phyloP scores from a whole-genome alignment of 2,329 filamentous ascomycete species.

The Verticillium isaacii region DNA sequence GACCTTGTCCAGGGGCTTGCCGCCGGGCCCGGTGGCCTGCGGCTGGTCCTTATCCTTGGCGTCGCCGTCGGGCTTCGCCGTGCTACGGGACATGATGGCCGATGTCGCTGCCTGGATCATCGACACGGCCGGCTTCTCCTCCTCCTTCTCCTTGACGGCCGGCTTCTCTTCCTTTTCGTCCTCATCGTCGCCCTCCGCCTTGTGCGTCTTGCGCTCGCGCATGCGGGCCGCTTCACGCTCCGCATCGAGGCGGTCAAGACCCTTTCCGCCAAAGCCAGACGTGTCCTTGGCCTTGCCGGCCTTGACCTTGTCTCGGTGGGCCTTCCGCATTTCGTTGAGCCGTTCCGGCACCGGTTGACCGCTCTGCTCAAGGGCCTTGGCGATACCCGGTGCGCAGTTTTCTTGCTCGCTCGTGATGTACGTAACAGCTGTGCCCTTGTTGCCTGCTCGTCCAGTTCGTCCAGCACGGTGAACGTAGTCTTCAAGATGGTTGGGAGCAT shows the following conservation, averaged over 20 bases:
- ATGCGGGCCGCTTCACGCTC: slow-evolving; percentile 83
- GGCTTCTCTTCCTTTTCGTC: slow-evolving; percentile 68
- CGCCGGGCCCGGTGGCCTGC: slow-evolving; percentile 52
- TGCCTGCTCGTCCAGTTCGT: slow-evolving; percentile 89
- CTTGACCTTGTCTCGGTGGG: slow-evolving; percentile 87
- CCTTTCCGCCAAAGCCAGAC: slow-evolving; percentile 91
- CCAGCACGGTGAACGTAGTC: slow-evolving; percentile 95
- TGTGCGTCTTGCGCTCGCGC: slow-evolving; percentile 83
- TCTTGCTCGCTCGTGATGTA: slow-evolving; percentile 91
- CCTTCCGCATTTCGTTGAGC: slow-evolving; percentile 60
- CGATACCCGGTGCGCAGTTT: slow-evolving; percentile 81
- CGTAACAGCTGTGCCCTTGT: slow-evolving; percentile 90
- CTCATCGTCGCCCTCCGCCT: slow-evolving; percentile 79
- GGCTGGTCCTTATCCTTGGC: slow-evolving; percentile 32
- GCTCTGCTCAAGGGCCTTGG: slow-evolving; percentile 89
- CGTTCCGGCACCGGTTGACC: slow-evolving; percentile 75
- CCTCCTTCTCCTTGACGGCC: slow-evolving; percentile 50
- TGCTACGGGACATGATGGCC: slow-evolving; percentile 48
- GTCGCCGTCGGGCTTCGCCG: slow-evolving; percentile 38
- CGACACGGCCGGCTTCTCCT: slow-evolving; percentile 63
- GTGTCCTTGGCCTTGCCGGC: slow-evolving; percentile 84
- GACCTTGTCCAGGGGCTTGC: slow-evolving; percentile 74
- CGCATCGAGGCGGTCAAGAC: slow-evolving; percentile 84
- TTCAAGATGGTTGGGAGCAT: slow-evolving; percentile 89
- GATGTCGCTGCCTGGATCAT: slow-evolving; percentile 60